Conservation (phyloP, 2,329 filamentous ascomycete species). For the Monilinia aucupariae region DNA sequence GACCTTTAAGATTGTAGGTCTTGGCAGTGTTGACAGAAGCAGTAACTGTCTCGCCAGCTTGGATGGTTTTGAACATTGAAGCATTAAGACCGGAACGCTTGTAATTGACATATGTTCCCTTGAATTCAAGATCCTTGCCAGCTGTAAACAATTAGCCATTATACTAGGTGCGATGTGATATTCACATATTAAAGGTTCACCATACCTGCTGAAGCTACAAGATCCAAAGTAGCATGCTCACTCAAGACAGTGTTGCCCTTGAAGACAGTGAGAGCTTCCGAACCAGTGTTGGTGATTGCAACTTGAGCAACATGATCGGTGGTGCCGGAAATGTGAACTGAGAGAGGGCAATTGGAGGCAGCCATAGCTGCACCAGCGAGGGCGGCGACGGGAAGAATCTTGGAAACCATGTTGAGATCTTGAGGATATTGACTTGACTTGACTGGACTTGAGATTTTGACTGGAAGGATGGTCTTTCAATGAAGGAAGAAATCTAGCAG, state of each 20-base stretch:
- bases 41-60: constrained; percentile 25
- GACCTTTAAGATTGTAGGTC: constrained; percentile 25
- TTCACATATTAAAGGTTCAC: neutral
- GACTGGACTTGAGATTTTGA: neutral
- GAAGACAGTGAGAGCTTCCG: constrained; percentile 26
- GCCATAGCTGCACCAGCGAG: constrained; percentile 25
- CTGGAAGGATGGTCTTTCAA: neutral
- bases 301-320: constrained; percentile 24
- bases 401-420: constrained; percentile 24
- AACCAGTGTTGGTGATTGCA: constrained; percentile 26
- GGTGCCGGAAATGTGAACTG: constrained; percentile 24
- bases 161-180: neutral
- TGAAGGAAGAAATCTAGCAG: neutral
- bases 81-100: constrained; percentile 20
- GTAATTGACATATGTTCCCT: constrained; percentile 27
- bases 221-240: constrained; percentile 25
- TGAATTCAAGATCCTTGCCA: constrained; percentile 24
- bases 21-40: constrained; percentile 26
- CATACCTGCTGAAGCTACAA: constrained; percentile 23
- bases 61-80: constrained; percentile 24
- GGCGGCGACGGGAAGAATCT: constrained; percentile 24
- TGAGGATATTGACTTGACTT: neutral
- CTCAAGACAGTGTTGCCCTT: constrained; percentile 29
- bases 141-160: constrained; percentile 17
- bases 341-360: constrained; percentile 25